Conservation (phyloP, 1,139 yeast genomes). For the Pichia sp. region DNA sequence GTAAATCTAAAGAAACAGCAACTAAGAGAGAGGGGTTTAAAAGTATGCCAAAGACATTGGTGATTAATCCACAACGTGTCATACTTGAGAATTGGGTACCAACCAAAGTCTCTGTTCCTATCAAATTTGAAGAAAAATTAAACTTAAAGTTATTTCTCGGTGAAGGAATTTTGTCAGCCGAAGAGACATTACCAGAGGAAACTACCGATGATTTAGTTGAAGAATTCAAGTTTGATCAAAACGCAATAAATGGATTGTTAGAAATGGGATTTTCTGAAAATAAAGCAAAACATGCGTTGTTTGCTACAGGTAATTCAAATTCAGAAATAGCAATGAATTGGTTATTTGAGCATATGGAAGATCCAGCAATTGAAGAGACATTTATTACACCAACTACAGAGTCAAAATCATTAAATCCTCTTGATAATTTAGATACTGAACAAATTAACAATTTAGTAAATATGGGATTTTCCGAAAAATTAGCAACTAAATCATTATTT, state of each 20-base stretch:
- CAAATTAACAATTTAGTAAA: slow-evolving; percentile 46
- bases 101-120: slow-evolving; percentile 67
- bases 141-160: slow-evolving; percentile 32
- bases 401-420: background rate
- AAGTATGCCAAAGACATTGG: slow-evolving; percentile 63
- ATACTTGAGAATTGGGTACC: slow-evolving; percentile 89
- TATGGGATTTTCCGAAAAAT: slow-evolving; percentile 71
- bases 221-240: slow-evolving; percentile 50
- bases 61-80: slow-evolving; percentile 73
- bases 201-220: slow-evolving; percentile 24
- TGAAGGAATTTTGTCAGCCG: slow-evolving; percentile 35
- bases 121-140: slow-evolving; percentile 42
- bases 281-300: slow-evolving; percentile 62
- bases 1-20: slow-evolving; percentile 37
- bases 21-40: slow-evolving; percentile 46
- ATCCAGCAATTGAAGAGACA: slow-evolving; percentile 66
- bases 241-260: slow-evolving; percentile 47
- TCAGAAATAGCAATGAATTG: slow-evolving; percentile 87
- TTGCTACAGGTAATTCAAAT: slow-evolving; percentile 58
- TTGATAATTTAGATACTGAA: slow-evolving; percentile 31
- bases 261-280: slow-evolving; percentile 86
- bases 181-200: slow-evolving; percentile 36
- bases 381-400: slow-evolving; percentile 30
- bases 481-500: slow-evolving; percentile 65
- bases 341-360: slow-evolving; percentile 86